Percentiles rank a stretch among this genome's conserved stretches.
These are phyloP conservation scores for Rhodotorula sp. DNA, from an alignment of 1,284 basidiomycete species.

Conservation along the genomic window DNA sequence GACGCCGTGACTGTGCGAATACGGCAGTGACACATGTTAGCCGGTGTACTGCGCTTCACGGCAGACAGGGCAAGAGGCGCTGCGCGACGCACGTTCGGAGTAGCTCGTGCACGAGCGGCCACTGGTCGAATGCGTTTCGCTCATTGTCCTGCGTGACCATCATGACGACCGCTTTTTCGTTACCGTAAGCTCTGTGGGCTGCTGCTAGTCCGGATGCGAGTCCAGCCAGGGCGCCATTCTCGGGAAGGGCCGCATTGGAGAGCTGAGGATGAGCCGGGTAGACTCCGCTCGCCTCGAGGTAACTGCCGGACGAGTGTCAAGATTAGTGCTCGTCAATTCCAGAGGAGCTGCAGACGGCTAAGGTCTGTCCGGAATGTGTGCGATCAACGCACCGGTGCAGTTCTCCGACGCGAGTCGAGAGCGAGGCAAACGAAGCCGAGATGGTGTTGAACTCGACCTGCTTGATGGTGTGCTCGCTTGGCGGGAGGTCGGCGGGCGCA, in stretches of 20 bases:
- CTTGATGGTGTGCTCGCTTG: conserved; percentile 59
- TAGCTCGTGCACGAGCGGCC: conserved; percentile 81
- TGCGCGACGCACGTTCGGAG: conserved; percentile 60
- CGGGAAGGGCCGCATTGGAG: conserved; percentile 61
- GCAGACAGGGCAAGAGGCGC: background rate
- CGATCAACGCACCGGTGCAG: conserved; percentile 67
- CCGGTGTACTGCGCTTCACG: too few species aligned
- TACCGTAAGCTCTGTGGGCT: conserved; percentile 72
- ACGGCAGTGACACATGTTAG: background rate
- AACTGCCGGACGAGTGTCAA: conserved; percentile 42
- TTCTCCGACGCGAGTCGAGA: conserved; percentile 70
- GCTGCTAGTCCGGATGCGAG: conserved; percentile 73
- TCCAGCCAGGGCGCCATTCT: conserved; percentile 69
- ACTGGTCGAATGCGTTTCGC: conserved; percentile 95
- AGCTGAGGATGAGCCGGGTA: conserved; percentile 62
- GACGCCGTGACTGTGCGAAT: conserved; percentile 63
- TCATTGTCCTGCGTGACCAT: conserved; percentile 88
- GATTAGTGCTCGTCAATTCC: conserved; percentile 56
- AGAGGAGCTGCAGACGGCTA: too few species aligned
- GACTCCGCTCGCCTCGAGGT: conserved; percentile 63
- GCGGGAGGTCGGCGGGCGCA: conserved; percentile 47
- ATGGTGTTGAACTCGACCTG: conserved; percentile 99
- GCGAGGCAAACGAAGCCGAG: conserved; percentile 81
- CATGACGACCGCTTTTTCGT: conserved; percentile 68
- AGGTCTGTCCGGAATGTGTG: background rate